Evolutionary conservation across 257 asterid species (phyloP).

Genomic region (Solanum sparsipilum): DNA sequence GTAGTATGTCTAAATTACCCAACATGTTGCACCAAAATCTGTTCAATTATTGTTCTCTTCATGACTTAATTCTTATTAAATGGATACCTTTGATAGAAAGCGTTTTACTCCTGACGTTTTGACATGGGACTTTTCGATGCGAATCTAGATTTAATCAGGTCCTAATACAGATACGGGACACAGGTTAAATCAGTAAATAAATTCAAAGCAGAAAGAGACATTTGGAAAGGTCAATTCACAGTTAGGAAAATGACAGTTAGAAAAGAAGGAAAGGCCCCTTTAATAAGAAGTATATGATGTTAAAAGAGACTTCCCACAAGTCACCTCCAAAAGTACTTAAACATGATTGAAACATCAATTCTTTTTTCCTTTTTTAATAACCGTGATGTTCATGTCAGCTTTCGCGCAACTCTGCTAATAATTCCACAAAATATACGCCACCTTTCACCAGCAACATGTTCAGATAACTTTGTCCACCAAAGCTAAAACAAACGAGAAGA

Average conservation of each 20-base stretch:
- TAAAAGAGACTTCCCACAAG: constrained; percentile 6
- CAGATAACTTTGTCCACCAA: not conserved
- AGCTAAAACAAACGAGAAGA: not conserved
- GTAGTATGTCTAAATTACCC: not conserved
- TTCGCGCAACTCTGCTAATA: fast-evolving
- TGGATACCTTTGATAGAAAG: not conserved
- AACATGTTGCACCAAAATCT: not conserved
- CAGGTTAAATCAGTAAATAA: constrained; percentile 3
- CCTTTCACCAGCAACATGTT: not conserved
- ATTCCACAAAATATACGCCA: fast-evolving
- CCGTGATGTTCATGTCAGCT: fast-evolving
- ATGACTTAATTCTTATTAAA: not conserved
- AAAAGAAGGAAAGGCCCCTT: constrained; percentile 1
- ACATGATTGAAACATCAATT: constrained; percentile 35
- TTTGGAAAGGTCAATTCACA: constrained; percentile 28
- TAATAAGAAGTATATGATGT: not conserved
- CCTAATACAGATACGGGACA: fast-evolving
- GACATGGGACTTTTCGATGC: fast-evolving
- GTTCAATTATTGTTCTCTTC: not conserved
- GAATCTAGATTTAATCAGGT: not conserved
- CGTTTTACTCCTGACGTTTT: fast-evolving
- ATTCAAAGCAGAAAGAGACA: constrained; percentile 15
- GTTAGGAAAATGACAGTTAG: constrained; percentile 32
- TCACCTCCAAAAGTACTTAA: constrained; percentile 22
- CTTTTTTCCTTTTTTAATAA: not conserved